Percentiles rank a stretch among this genome's conserved stretches.
phyloP scores from a whole-genome alignment of 1,139 yeast genomes.

The Eremothecium cymbalariae region DNA sequence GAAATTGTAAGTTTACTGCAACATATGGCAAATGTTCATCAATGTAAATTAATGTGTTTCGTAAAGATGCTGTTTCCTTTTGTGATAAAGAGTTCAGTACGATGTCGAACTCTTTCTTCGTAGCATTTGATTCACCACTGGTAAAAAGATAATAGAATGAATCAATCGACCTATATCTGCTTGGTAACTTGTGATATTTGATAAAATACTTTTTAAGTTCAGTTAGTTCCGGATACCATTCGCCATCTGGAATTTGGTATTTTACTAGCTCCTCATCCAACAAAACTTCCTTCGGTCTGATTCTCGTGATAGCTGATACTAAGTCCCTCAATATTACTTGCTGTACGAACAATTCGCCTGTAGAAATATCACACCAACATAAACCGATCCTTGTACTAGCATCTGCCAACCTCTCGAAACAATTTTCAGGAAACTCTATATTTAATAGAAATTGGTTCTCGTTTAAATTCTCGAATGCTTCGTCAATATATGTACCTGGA shows the following conservation, averaged over 20 bases:
- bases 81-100: conserved; percentile 29
- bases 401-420: conserved; percentile 39
- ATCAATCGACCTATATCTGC: conserved; percentile 31
- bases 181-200: conserved; percentile 41
- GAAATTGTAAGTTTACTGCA: conserved; percentile 43
- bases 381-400: conserved; percentile 53
- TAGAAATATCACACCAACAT: conserved; percentile 83
- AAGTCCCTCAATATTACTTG: conserved; percentile 29
- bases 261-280: conserved; percentile 28
- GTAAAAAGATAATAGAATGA: conserved; percentile 31
- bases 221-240: conserved; percentile 51
- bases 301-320: conserved; percentile 32
- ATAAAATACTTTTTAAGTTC: conserved; percentile 56
- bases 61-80: conserved; percentile 46
- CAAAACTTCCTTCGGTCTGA: conserved; percentile 34
- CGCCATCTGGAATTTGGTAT: conserved; percentile 36
- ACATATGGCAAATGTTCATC: conserved; percentile 49
- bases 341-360: conserved; percentile 67
- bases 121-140: conserved; percentile 18
- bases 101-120: conserved; percentile 22
- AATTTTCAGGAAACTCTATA: conserved; percentile 48
- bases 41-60: conserved; percentile 50
- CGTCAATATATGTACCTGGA: conserved; percentile 90
- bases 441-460: conserved; percentile 65
- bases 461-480: conserved; percentile 66